Base-by-base conservation (phyloP, 768 basidiomycete genomes). In the Boletus bicolor region DNA sequence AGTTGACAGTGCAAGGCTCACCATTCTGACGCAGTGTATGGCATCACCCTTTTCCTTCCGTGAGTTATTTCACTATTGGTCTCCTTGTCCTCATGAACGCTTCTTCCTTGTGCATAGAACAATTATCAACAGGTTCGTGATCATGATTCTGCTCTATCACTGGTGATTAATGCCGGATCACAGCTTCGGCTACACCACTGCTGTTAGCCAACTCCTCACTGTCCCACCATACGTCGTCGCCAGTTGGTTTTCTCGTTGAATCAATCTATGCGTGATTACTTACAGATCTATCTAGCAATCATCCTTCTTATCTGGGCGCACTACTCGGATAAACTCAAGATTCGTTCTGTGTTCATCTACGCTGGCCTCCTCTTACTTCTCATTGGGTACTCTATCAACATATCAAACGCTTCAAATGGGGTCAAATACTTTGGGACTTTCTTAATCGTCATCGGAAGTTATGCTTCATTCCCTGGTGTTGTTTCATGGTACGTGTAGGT, bases 381-480 rank as follows among this genome's bases (percentile, higher is more conserved):
- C 36, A 73, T 85, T 28, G 86, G 87, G 0, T 88, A 83, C 62
- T 53, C 76, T 0, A 86, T 88, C 68, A 84, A 86, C 62, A 82
- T 89, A 49, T 82, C 84, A 0, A 64, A 77, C 11, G 80, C 71
- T 1, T 60, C 79, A 0, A 64, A 66, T 44, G 82, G 84, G 0
- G 82, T 74, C 30, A 88, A 89, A 68, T 89, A 89, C 66, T 85
- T 87, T 58, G 87, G 86, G 1, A 87, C 82, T 0, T 90, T 85
- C 75, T 79, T 89, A 53, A 77, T 79, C 26, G 85, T 88, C 7
- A 74, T 76, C 0, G 88, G 88, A n/a, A 76, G 77, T 39, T 88
- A 64, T 21, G 52, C 85, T 58, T 73, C 76, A 0, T 77, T 84
- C 59, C 85, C 88, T 11, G 85, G 82, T 10, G 65, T 84, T 2